Evolutionary conservation across 1,284 basidiomycete genomes (phyloP), one percentile per base, ranked within the genome.

Genomic region (Grifola frondosa): DNA sequence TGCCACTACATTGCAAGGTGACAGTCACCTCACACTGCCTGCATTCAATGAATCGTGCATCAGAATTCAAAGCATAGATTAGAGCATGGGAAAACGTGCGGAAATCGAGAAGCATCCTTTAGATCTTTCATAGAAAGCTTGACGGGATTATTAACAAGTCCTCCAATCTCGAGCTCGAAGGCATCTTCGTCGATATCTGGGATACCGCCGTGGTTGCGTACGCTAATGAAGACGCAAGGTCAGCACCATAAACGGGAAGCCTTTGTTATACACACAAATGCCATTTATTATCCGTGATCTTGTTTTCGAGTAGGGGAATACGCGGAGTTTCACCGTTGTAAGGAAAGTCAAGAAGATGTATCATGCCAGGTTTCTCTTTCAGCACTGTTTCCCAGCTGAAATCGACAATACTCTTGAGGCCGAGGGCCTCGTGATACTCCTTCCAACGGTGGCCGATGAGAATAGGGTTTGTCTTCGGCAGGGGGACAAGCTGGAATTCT

Each of bases 1-100:
- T 78, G 13, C 77, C 76, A 37, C 73, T 75, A 57, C 77, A 79
- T 52, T 78, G 77, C 11, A 79, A 54, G 10, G 75, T 78, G 20
- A 78, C 70, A 0, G 76, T 77, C 5, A 78, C 65, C 51, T 76
- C 72, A 7, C 52, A 48, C 58, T 77, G 75, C 3, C 75, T 77
- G 40, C 28, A 24, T 16, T 20, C 20, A 19, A 19, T n/a, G 19
- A 29, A 22, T n/a, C 28, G n/a, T 24, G 10, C 15, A 30, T 32
- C 10, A 40, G 12, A 30, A 31, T 20, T 15, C 8, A 28, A 21
- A 25, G 2, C 36, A n/a, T 16, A 28, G 31, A 11, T 26, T n/a
- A 22, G 13, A 29, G n/a, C 8, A n/a, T 5, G 17, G 12, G 28
- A 21, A 28, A 12, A 5, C 17, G 8, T n/a, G 6, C 2, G 74